Evolutionary conservation across 2,329 filamentous ascomycete genomes (phyloP).

Genomic region (Trichophyton verrucosum): DNA sequence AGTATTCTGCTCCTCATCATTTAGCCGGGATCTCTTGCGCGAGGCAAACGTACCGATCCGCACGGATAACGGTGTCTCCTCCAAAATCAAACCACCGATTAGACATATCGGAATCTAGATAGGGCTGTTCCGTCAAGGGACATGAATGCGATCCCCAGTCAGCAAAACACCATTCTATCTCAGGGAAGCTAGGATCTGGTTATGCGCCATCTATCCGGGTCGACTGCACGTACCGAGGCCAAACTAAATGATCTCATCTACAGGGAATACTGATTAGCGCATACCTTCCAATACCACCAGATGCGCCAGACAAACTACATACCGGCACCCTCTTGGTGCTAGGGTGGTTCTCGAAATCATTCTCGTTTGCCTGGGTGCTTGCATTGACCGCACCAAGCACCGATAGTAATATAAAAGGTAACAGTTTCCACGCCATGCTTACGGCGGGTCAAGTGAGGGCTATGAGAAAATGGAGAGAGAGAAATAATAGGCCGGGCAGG

Average conservation of each 20-base stretch:
- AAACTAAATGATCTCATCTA: constrained; percentile 82
- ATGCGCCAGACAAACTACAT: constrained; percentile 22
- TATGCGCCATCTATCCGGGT: not conserved
- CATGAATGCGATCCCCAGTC: not conserved
- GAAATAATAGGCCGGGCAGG: not conserved
- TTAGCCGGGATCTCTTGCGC: not conserved
- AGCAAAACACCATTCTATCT: not conserved
- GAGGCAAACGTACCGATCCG: constrained; percentile 40
- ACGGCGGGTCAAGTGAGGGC: not conserved
- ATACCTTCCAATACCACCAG: constrained; percentile 10
- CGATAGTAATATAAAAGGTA: constrained; percentile 19
- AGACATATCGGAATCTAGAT: constrained; percentile 95
- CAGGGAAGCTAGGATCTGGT: not conserved
- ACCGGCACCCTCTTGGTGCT: constrained; percentile 56
- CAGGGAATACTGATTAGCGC: constrained; percentile 7
- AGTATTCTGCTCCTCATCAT: constrained; percentile 14
- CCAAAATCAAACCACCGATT: constrained; percentile 99
- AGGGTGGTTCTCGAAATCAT: constrained; percentile 38
- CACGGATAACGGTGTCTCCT: constrained; percentile 75
- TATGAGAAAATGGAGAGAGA: not conserved
- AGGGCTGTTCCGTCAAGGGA: constrained; percentile 49
- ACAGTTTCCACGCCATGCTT: constrained; percentile 12
- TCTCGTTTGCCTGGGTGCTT: constrained; percentile 13
- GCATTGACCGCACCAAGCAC: constrained; percentile 23
- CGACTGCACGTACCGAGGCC: constrained; percentile 50